A percentile compares a stretch with the other conserved stretches of the same genome.
Conservation (phyloP, 176 grass and related monocot species). For the Puya raimondii region DNA sequence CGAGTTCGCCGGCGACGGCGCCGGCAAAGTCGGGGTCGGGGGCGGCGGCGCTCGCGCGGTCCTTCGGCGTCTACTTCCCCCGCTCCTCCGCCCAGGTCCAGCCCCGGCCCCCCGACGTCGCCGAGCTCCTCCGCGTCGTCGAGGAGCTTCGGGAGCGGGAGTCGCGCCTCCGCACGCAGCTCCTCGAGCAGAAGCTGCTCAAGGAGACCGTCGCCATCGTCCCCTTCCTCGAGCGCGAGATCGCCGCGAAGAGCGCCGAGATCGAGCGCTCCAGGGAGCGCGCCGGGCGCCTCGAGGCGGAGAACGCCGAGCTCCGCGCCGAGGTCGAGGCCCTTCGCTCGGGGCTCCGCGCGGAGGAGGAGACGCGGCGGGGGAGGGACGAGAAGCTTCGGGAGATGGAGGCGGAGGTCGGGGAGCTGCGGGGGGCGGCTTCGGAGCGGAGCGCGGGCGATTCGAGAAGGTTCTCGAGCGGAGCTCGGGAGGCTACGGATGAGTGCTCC, state of each 20-base stretch:
- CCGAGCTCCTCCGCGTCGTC: slow-evolving; percentile 64
- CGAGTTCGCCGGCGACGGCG: slow-evolving; percentile 6
- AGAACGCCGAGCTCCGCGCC: slow-evolving; percentile 55
- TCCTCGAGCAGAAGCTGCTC: slow-evolving; percentile 95
- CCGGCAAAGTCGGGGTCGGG: slow-evolving; percentile 23
- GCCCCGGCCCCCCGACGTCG: slow-evolving; percentile 57
- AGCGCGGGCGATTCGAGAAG: too few species aligned
- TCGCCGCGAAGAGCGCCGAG: slow-evolving; percentile 42
- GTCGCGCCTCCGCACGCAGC: slow-evolving; percentile 72
- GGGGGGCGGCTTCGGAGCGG: slow-evolving; percentile 15
- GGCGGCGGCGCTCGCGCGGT: slow-evolving; percentile 47
- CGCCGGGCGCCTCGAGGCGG: slow-evolving; percentile 41
- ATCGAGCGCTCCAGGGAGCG: slow-evolving; percentile 42
- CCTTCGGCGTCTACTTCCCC: slow-evolving; percentile 79
- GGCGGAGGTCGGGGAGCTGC: slow-evolving; percentile 51
- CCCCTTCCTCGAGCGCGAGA: slow-evolving; percentile 79
- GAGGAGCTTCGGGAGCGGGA: slow-evolving; percentile 92
- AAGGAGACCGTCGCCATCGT: slow-evolving; percentile 80
- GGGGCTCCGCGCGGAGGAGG: slow-evolving; percentile 13
- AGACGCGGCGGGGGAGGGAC: slow-evolving; percentile 27
- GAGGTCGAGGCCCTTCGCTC: slow-evolving; percentile 49
- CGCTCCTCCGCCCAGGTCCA: slow-evolving; percentile 67
- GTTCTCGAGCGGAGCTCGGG: background rate
- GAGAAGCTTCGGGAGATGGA: slow-evolving; percentile 56
- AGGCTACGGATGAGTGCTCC: slow-evolving; percentile 63